These are phyloP conservation scores for Prunus mume DNA, from an alignment of 306 rosid species.

Conservation along the genomic window DNA sequence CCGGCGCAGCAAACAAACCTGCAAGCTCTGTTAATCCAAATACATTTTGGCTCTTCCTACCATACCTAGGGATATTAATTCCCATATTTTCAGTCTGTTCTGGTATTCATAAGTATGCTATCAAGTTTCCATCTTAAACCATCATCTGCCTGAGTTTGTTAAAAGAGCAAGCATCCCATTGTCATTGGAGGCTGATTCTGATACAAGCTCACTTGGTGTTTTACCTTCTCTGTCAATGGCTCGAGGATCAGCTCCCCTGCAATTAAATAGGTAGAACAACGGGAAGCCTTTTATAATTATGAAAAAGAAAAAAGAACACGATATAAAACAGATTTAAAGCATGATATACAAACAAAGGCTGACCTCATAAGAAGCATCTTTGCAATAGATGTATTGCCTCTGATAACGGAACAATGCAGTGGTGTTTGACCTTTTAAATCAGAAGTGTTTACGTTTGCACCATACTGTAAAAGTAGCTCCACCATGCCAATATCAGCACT, in stretches of 20 bases:
- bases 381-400: conserved; percentile 42
- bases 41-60: neutral
- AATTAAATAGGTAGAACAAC: conserved; percentile 5
- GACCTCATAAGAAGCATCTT: conserved; percentile 65
- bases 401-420: conserved; percentile 54
- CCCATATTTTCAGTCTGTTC: neutral
- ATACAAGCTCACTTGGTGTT: conserved; percentile 51
- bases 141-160: conserved; percentile 36
- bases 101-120: neutral
- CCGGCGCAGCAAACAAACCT: neutral
- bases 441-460: conserved; percentile 59
- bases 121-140: neutral
- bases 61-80: neutral
- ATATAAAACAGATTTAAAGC: neutral
- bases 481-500: conserved; percentile 67
- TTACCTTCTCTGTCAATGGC: conserved; percentile 51
- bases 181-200: conserved; percentile 33
- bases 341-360: neutral
- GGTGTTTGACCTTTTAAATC: conserved; percentile 64
- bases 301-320: neutral
- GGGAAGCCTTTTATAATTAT: neutral
- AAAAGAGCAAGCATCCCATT: conserved; percentile 43
- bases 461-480: conserved; percentile 73
- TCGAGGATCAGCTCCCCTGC: conserved; percentile 64
- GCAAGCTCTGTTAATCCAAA: neutral